Evolutionary conservation across 495 filamentous ascomycete genomes (phyloP).

Genomic region (Aspergillus homomorphus): DNA sequence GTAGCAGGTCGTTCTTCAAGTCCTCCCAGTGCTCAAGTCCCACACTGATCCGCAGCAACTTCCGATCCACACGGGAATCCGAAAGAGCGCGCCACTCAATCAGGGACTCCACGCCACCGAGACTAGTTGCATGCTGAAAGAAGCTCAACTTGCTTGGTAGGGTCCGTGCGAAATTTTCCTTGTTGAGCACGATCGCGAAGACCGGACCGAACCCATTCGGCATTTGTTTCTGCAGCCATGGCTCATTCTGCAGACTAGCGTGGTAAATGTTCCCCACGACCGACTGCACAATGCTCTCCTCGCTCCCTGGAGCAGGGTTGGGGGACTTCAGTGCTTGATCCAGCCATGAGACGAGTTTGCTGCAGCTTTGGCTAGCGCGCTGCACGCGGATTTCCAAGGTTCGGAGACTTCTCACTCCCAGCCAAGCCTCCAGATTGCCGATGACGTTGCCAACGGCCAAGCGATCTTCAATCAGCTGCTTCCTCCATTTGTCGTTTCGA

Average conservation of each 20-base stretch:
- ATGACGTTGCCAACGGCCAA: conserved; percentile 67
- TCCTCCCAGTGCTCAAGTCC: conserved; percentile 80
- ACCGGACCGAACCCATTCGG: conserved; percentile 79
- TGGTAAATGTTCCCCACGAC: conserved; percentile 61
- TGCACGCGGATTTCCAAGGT: conserved; percentile 74
- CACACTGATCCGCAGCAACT: conserved; percentile 70
- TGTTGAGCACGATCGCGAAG: conserved; percentile 63
- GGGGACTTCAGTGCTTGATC: conserved; percentile 35
- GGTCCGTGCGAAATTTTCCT: conserved; percentile 52
- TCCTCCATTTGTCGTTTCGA: conserved; percentile 47
- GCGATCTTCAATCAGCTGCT: conserved; percentile 56
- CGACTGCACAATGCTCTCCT: conserved; percentile 36
- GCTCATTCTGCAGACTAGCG: conserved; percentile 64
- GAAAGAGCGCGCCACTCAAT: conserved; percentile 66
- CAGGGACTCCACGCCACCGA: conserved; percentile 87
- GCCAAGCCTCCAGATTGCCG: conserved; percentile 81
- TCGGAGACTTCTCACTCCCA: conserved; percentile 72
- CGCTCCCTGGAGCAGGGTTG: conserved; percentile 23
- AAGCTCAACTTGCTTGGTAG: conserved; percentile 69
- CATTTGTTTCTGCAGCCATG: conserved; percentile 79
- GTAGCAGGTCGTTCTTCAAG: conserved; percentile 64
- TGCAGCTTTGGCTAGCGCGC: conserved; percentile 62
- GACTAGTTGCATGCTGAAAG: conserved; percentile 85
- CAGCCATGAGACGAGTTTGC: conserved; percentile 65
- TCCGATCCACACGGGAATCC: conserved; percentile 62